Evolutionary conservation across 2,329 filamentous ascomycete species (phyloP).

Genomic region (Aspergillus sp.): DNA sequence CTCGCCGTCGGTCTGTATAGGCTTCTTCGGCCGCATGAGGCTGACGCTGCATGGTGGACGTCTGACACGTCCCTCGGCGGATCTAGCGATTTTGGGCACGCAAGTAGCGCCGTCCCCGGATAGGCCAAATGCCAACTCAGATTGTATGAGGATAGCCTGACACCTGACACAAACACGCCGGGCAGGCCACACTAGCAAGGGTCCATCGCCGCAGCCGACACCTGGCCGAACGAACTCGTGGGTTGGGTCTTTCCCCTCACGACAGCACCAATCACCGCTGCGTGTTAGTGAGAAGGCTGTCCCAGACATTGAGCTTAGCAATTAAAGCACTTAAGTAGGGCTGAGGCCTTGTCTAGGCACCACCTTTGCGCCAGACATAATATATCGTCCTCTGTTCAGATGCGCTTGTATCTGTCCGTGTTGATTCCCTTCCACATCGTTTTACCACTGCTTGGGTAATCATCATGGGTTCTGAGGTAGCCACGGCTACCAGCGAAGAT

Average conservation of each 20-base stretch:
- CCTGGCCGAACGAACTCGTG: slow-evolving; percentile 4
- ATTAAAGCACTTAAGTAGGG: not conserved
- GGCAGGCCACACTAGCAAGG: not conserved
- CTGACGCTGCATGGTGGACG: too few relatives aligned
- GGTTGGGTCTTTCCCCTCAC: not conserved
- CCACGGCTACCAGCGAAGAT: not conserved
- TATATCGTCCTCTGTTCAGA: not conserved
- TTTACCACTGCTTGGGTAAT: not conserved
- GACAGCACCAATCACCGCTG: not conserved
- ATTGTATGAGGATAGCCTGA: too few relatives aligned
- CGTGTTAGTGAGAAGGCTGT: not conserved
- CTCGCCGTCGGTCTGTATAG: too few relatives aligned
- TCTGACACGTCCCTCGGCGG: not conserved
- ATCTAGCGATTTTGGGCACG: not conserved
- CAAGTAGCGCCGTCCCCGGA: not conserved
- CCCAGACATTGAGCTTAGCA: not conserved
- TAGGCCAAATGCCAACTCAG: too few relatives aligned
- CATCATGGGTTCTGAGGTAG: slow-evolving; percentile 2
- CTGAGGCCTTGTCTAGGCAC: not conserved
- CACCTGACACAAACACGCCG: not conserved
- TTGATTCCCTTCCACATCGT: not conserved
- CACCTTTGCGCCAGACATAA: not conserved
- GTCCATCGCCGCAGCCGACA: not conserved
- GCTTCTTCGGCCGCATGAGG: too few relatives aligned
- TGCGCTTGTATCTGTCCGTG: not conserved